Evolutionary conservation across 169 alveolate genomes (phyloP), one percentile per base, ranked within the genome.

Genomic region (Plasmodium coatneyi): DNA sequence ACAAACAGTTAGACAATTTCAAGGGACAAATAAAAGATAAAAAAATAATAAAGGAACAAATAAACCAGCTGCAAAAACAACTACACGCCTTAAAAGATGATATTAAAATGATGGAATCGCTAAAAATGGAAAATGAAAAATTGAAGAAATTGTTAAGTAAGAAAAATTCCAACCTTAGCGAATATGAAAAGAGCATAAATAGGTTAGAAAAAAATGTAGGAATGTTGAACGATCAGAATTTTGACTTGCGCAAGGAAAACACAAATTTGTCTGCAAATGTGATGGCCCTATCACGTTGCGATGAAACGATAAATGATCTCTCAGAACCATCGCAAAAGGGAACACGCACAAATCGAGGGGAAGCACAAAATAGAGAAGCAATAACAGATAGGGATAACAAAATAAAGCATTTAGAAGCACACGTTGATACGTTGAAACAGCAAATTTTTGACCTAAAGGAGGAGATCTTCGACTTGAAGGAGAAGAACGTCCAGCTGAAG

Each of bases 41-140:
- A 78, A 89, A 79, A 49, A 36, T 56, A 60, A 80, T 89, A 19
- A 79, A 79, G 71, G 71, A 22, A 79, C 94, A 89, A 49, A 41
- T 89, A 25, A 46, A 66, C 52, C 56, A 39, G 32, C 19, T 89
- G 56, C 94, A 89, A 56, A 46, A 78, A 7, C 94, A 89, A 43
- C 34, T 89, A 22, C 34, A 43, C 30, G 39, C 46, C 39, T 66
- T 89, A 49, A 89, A 89, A 66, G 89, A 89, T 22, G 94, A 89
- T 78, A 30, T 89, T 60, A 89, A 89, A 66, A 79, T 79, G 82
- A 79, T 46, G 32, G 89, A 89, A 2, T 79, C 41, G 2, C 49
- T 79, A 66, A 89, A 79, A 36, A n/a, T 80, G 71, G 89, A 89
- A 89, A 89, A 89, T 89, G 54, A 36, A 2, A 56, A 89, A 34